A percentile compares a stretch with the other conserved stretches of the same genome.
Evolutionary conservation across 306 rosid species (phyloP).

Genomic region (Pachyrhizus erosus): DNA sequence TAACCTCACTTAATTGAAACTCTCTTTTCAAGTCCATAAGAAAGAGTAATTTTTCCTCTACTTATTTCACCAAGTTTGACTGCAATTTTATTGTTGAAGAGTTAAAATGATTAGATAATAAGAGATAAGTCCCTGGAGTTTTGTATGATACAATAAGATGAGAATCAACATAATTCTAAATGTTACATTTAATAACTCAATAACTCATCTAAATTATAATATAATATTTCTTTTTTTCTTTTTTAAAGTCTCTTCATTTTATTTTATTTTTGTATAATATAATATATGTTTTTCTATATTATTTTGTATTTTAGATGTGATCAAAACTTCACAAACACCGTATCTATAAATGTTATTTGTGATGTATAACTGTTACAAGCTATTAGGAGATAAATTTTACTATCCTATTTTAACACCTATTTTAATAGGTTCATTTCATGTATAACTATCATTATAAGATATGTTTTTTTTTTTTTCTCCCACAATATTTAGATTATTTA

Average conservation of each 20-base stretch:
- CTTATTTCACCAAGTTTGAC: background rate
- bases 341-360: background rate
- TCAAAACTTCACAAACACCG: background rate
- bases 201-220: background rate
- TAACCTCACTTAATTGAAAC: background rate
- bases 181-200: background rate
- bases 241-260: too few species aligned
- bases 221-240: too few species aligned
- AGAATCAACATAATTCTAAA: background rate
- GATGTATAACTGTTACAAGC: background rate
- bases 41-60: background rate
- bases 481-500: background rate
- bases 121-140: background rate
- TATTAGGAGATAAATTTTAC: background rate
- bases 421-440: background rate
- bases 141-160: background rate
- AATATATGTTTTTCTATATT: too few species aligned
- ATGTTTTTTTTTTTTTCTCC: background rate
- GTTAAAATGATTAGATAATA: background rate
- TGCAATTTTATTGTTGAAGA: background rate
- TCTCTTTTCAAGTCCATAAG: background rate
- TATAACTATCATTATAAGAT: background rate
- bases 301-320: too few species aligned
- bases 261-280: too few species aligned
- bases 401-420: background rate